These are phyloP conservation scores for Populus hybrid DNA, from an alignment of 441 rosid species.

Conservation along the genomic window DNA sequence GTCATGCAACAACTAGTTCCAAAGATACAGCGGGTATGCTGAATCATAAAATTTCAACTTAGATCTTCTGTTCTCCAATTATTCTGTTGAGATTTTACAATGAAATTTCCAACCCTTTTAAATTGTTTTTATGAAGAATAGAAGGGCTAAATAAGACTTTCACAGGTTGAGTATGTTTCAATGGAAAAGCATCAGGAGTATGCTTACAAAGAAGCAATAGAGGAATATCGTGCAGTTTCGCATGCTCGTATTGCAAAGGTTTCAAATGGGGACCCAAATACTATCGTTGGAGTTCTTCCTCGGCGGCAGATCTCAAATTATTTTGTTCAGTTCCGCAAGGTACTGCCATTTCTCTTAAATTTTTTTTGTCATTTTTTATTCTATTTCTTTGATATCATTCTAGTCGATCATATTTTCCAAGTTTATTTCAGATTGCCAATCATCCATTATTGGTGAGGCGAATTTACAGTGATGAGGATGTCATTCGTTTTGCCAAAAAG, in stretches of 20 bases:
- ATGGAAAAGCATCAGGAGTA: slow-evolving; percentile 81
- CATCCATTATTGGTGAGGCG: slow-evolving; percentile 93
- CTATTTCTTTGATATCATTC: neutral
- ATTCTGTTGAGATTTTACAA: slow-evolving; percentile 2
- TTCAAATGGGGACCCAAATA: slow-evolving; percentile 42
- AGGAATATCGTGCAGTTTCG: slow-evolving; percentile 81
- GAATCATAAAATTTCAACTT: slow-evolving; percentile 10
- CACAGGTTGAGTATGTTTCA: slow-evolving; percentile 80
- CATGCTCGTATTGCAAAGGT: slow-evolving; percentile 62
- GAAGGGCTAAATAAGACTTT: slow-evolving; percentile 23
- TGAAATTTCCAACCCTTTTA: slow-evolving; percentile 4
- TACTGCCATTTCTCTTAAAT: slow-evolving; percentile 17
- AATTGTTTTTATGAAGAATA: neutral
- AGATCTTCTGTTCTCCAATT: slow-evolving; percentile 9
- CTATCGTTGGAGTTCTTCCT: slow-evolving; percentile 59
- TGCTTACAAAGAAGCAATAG: slow-evolving; percentile 88
- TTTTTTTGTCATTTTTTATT: slow-evolving; percentile 1
- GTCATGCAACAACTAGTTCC: slow-evolving; percentile 98
- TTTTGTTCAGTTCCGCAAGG: slow-evolving; percentile 96
- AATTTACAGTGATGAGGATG: slow-evolving; percentile 78
- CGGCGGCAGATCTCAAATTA: slow-evolving; percentile 86
- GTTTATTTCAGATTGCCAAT: slow-evolving; percentile 74
- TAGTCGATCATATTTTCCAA: neutral
- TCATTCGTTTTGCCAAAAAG: slow-evolving; percentile 62
- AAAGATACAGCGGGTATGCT: slow-evolving; percentile 76